These are phyloP conservation scores for Carex parvula DNA, from an alignment of 176 grass and related monocot genomes.

Conservation along the genomic window DNA sequence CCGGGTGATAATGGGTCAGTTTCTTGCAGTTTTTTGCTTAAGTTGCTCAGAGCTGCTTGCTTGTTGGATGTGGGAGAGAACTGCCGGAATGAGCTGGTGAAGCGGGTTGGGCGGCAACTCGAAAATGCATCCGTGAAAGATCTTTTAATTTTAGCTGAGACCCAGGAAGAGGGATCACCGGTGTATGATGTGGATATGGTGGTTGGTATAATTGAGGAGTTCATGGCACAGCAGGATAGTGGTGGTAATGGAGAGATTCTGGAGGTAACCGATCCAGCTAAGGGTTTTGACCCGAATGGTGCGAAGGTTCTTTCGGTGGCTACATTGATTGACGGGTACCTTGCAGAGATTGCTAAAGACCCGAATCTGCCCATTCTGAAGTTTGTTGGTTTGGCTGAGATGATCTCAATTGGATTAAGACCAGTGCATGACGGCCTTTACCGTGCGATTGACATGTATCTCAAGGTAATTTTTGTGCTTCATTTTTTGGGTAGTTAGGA, in stretches of 20 bases:
- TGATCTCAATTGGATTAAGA: slow-evolving; percentile 46
- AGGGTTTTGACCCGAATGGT: slow-evolving; percentile 39
- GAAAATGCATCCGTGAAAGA: slow-evolving; percentile 76
- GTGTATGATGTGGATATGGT: slow-evolving; percentile 62
- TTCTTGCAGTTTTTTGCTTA: slow-evolving; percentile 82
- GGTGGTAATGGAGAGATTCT: slow-evolving; percentile 56
- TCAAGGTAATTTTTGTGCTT: slow-evolving; percentile 57
- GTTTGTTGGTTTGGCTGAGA: slow-evolving; percentile 74
- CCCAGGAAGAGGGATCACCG: slow-evolving; percentile 22
- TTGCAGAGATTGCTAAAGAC: slow-evolving; percentile 82
- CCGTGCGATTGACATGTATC: slow-evolving; percentile 90
- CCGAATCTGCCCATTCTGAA: slow-evolving; percentile 70
- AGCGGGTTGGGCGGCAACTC: slow-evolving; percentile 66
- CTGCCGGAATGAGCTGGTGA: slow-evolving; percentile 43
- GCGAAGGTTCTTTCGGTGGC: slow-evolving; percentile 36
- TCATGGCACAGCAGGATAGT: slow-evolving; percentile 39
- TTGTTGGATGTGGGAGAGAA: slow-evolving; percentile 52
- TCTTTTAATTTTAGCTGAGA: slow-evolving; percentile 56
- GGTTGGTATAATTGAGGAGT: slow-evolving; percentile 62
- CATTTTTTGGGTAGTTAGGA: background rate
- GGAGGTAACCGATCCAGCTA: slow-evolving; percentile 41
- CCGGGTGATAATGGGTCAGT: slow-evolving; percentile 60
- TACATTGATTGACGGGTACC: slow-evolving; percentile 86
- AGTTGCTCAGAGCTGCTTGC: slow-evolving; percentile 69
- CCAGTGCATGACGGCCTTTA: slow-evolving; percentile 77